phyloP scores from a whole-genome alignment of 2,329 filamentous ascomycete genomes.

The Talaromyces albobiverticillius region DNA sequence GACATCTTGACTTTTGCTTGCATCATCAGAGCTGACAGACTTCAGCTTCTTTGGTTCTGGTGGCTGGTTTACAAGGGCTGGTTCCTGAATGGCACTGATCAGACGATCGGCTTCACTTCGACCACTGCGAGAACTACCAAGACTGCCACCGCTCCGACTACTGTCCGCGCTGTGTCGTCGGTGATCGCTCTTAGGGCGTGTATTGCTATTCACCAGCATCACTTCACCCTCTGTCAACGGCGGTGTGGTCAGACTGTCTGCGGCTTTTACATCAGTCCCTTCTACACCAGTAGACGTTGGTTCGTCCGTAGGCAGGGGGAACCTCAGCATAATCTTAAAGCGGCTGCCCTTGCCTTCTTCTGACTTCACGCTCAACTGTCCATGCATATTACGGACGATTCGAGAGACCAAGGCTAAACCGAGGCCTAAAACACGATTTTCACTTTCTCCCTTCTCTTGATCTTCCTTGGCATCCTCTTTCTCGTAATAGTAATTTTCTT shows the following conservation, averaged over 20 bases:
- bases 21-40: not conserved
- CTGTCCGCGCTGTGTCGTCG: conserved; percentile 26
- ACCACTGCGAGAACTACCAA: conserved; percentile 32
- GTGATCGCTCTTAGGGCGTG: conserved; percentile 14
- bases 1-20: not conserved
- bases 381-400: conserved; percentile 85
- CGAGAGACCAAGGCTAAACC: conserved; percentile 86
- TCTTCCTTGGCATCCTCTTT: conserved; percentile 34
- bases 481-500: conserved; percentile 39
- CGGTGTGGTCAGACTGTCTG: conserved; percentile 26
- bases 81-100: conserved; percentile 42
- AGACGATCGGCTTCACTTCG: conserved; percentile 40
- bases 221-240: conserved; percentile 34
- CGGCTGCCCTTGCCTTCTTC: conserved; percentile 78
- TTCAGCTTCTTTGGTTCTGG: not conserved
- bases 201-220: conserved; percentile 32
- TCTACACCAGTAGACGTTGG: not conserved
- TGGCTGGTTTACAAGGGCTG: conserved; percentile 20
- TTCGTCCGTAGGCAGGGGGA: conserved; percentile 57
- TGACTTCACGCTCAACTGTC: conserved; percentile 79
- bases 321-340: conserved; percentile 77
- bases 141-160: conserved; percentile 30
- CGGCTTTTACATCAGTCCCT: conserved; percentile 21
- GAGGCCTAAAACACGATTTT: conserved; percentile 63
- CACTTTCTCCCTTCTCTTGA: conserved; percentile 23